Conservation (phyloP, 2,329 filamentous ascomycete species). For the Neonectria ditissima region DNA sequence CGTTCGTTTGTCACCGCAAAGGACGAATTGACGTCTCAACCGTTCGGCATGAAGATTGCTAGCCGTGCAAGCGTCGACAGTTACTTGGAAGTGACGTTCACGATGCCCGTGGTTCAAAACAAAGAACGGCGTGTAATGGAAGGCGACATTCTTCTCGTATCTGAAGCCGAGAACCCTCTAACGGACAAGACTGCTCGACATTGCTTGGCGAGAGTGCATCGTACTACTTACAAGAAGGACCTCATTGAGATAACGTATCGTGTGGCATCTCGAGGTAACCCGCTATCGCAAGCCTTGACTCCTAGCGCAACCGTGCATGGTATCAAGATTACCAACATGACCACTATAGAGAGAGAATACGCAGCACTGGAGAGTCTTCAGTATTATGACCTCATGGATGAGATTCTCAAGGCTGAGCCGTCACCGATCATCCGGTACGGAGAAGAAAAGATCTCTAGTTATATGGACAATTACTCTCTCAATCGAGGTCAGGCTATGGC, state of each 20-base stretch:
- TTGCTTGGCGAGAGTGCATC: constrained; percentile 87
- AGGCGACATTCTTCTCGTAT: constrained; percentile 90
- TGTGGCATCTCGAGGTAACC: constrained; percentile 75
- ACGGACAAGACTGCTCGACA: constrained; percentile 74
- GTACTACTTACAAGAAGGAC: constrained; percentile 83
- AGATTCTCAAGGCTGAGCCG: constrained; percentile 89
- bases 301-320: constrained; percentile 78
- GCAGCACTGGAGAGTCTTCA: constrained; percentile 90
- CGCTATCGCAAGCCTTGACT: constrained; percentile 71
- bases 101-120: constrained; percentile 76
- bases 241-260: constrained; percentile 88
- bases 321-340: constrained; percentile 91
- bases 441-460: constrained; percentile 75
- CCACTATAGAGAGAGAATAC: constrained; percentile 94
- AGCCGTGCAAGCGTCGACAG: constrained; percentile 92
- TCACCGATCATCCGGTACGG: constrained; percentile 88
- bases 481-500: constrained; percentile 92
- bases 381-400: constrained; percentile 95
- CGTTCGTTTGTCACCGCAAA: constrained; percentile 90
- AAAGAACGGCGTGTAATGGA: constrained; percentile 81
- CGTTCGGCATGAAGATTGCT: constrained; percentile 88
- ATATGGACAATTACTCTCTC: constrained; percentile 82
- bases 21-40: constrained; percentile 83
- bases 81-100: constrained; percentile 91
- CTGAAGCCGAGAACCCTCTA: constrained; percentile 78